Evolutionary conservation across 495 filamentous ascomycete genomes (phyloP).

Genomic region (Penicillium longicatenatum): DNA sequence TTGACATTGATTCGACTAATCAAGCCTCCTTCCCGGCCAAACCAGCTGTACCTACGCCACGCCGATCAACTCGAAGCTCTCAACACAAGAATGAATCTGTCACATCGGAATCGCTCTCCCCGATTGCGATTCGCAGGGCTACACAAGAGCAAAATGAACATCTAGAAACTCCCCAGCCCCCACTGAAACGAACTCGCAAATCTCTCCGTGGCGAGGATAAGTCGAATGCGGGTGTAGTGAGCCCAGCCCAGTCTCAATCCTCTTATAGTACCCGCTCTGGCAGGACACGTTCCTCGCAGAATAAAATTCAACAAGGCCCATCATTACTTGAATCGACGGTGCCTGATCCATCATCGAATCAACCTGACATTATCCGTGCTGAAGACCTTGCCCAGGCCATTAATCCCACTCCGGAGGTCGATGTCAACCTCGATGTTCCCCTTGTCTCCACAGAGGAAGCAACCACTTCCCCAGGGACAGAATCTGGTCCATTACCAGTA

Average conservation of each 20-base stretch:
- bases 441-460: slow-evolving; percentile 24
- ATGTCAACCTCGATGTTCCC: neutral
- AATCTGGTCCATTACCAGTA: slow-evolving; percentile 5
- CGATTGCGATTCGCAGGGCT: slow-evolving; percentile 14
- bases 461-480: slow-evolving; percentile 21
- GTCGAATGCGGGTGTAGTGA: slow-evolving; percentile 17
- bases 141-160: slow-evolving; percentile 6
- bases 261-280: slow-evolving; percentile 22
- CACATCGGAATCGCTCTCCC: neutral
- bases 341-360: neutral
- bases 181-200: slow-evolving; percentile 26
- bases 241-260: slow-evolving; percentile 9
- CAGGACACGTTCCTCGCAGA: slow-evolving; percentile 22
- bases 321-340: neutral
- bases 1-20: slow-evolving; percentile 5
- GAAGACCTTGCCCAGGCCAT: slow-evolving; percentile 7
- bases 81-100: slow-evolving; percentile 19
- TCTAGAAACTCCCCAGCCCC: slow-evolving; percentile 11
- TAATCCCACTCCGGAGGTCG: neutral
- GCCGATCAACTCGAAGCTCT: slow-evolving; percentile 27
- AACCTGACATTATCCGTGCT: neutral
- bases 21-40: slow-evolving; percentile 9
- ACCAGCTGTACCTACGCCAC: slow-evolving; percentile 21
- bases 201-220: slow-evolving; percentile 30
- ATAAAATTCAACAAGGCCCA: neutral